phyloP scores from a whole-genome alignment of 2,329 filamentous ascomycete genomes.

The Fusarium proliferatum region DNA sequence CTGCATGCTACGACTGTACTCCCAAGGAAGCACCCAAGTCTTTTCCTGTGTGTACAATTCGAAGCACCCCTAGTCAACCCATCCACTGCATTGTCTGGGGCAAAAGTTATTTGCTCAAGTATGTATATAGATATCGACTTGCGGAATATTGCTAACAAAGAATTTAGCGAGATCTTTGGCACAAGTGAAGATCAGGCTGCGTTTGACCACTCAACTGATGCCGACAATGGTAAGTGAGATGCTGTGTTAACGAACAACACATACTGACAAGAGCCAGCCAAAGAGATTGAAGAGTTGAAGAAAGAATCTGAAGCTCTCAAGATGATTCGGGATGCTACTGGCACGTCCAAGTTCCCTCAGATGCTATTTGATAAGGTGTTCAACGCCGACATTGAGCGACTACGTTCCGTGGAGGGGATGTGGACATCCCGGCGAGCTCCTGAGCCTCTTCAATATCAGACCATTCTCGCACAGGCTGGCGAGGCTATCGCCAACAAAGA shows the following conservation, averaged over 20 bases:
- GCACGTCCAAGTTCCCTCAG: slow-evolving; percentile 78
- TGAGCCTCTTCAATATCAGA: slow-evolving; percentile 76
- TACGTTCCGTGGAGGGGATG: slow-evolving; percentile 93
- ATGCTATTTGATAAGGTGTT: slow-evolving; percentile 96
- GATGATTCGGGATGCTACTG: slow-evolving; percentile 83
- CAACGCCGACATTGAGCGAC: slow-evolving; percentile 81
- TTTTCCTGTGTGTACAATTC: slow-evolving; percentile 96
- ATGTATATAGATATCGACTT: slow-evolving; percentile 43
- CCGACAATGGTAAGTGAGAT: slow-evolving; percentile 74
- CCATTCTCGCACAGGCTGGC: slow-evolving; percentile 64
- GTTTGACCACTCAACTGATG: slow-evolving; percentile 82
- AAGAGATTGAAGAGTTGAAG: slow-evolving; percentile 88
- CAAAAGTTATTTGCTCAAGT: slow-evolving; percentile 93
- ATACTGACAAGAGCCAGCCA: slow-evolving; percentile 52
- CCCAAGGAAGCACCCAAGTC: slow-evolving; percentile 90
- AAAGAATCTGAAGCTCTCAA: slow-evolving; percentile 87
- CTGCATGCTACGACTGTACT: slow-evolving; percentile 96
- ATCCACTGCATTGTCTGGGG: slow-evolving; percentile 99
- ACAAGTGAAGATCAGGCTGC: slow-evolving; percentile 86
- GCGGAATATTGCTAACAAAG: slow-evolving; percentile 7
- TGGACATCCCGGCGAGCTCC: slow-evolving; percentile 88
- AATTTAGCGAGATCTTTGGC: slow-evolving; percentile 82
- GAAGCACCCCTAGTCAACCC: slow-evolving; percentile 93
- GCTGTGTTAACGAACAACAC: neutral
- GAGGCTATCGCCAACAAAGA: slow-evolving; percentile 63